Base-by-base conservation (phyloP, 176 grass and related monocot species). In the Carex myosuroides region DNA sequence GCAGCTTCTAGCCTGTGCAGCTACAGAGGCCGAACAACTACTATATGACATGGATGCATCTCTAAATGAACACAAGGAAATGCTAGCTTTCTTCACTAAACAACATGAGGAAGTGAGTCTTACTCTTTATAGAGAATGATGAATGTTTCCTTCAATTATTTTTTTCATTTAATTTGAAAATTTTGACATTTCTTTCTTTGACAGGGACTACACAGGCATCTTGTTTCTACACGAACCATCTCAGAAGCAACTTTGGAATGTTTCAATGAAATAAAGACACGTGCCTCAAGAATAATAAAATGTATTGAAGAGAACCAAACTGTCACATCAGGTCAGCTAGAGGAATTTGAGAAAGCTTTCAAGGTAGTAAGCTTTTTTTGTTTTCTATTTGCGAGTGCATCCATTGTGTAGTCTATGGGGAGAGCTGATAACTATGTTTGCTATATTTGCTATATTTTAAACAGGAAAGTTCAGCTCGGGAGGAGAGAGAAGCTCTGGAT, bases 291-390 rank as follows among this genome's bases (percentile, higher is more conserved):
- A 58, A 66, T 92, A 80, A 85, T 86, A 26, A 80, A 85, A 60
- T 42, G 74, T 82, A 73, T 88, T 29, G 92, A 97, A 82, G 90
- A 94, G 69, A 92, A 81, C 74, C 79, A 92, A 79, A 80, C 54
- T 30, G 85, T 90, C 39, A 83, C 68, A 32, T 82, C 80, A 74
- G 76, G 24, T 20, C 75, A 70, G 20, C 70, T 90, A 84, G 55
- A 85, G 70, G 70, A 89, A 60, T 97, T 97, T 88, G 91, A 94
- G 83, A 60, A 87, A 69, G 67, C 87, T 32, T 97, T 94, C 87
- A 86, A 92, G 94, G 94, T 97, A 82, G 58, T 83, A 84, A 18
- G 20, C 69, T 85, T 59, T 79, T 52, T 60, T 68, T 58, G 17
- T 61, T 5, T 18, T 56, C 2, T 22, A 82, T 26, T 26, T 63